Percentiles rank a stretch among this genome's conserved stretches.
Conservation (phyloP, 225 moss, liverwort and hornwort species). For the Asterella californica region DNA sequence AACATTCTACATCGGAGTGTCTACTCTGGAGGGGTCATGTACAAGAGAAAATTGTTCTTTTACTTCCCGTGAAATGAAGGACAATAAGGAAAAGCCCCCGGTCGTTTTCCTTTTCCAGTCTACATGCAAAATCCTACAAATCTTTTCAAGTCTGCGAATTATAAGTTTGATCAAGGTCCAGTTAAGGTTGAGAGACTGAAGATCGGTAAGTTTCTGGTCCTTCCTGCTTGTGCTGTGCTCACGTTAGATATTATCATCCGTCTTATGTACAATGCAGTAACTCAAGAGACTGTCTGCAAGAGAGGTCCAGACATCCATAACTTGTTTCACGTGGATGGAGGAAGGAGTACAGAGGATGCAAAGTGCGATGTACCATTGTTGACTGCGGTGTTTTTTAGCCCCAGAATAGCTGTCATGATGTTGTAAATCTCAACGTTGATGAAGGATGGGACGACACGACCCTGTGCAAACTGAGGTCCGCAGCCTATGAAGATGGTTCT, state of each 20-base stretch:
- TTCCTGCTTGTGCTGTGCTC: conserved; percentile 9
- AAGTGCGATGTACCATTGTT: conserved; percentile 41
- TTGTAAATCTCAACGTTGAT: conserved; percentile 60
- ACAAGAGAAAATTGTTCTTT: not conserved
- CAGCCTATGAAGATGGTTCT: conserved; percentile 76
- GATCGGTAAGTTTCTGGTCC: not conserved
- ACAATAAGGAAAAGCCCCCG: not conserved
- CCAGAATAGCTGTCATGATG: conserved; percentile 29
- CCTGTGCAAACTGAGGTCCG: conserved; percentile 71
- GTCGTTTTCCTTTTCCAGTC: not conserved
- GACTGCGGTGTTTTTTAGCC: conserved; percentile 17
- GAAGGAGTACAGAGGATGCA: conserved; percentile 36
- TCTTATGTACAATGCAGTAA: not conserved
- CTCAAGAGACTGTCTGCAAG: not conserved
- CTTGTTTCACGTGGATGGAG: not conserved
- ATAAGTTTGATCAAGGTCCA: not conserved
- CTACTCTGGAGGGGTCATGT: not conserved
- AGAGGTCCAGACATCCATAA: not conserved
- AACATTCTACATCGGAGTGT: too few relatives aligned
- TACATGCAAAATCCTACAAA: not conserved
- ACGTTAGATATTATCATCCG: not conserved
- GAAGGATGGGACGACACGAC: conserved; percentile 62
- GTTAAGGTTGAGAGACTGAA: not conserved
- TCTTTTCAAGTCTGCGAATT: not conserved
- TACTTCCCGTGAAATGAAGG: not conserved